Percentiles rank a stretch among this genome's conserved stretches.
phyloP scores from a whole-genome alignment of 441 rosid genomes.

The Populus hybrid region DNA sequence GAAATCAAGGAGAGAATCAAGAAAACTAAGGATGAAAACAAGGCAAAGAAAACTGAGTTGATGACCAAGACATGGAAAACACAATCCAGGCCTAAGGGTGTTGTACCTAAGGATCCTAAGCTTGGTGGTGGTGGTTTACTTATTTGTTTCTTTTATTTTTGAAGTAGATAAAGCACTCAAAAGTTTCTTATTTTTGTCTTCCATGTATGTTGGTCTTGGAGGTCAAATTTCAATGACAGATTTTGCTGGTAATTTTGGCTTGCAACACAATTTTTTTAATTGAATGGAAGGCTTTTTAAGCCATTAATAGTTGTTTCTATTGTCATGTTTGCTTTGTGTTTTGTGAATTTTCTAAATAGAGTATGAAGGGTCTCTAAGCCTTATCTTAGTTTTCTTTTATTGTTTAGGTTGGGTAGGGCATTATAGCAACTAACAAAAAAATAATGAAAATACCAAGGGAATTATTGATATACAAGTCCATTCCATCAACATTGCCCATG shows the following conservation, averaged over 20 bases:
- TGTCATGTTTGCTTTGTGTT: no score
- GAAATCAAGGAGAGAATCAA: slow-evolving; percentile 77
- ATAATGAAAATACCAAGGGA: no score
- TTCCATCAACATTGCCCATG: no score
- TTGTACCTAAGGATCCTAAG: slow-evolving; percentile 22
- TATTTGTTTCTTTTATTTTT: neutral
- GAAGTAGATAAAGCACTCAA: neutral
- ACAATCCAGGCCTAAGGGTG: slow-evolving; percentile 45
- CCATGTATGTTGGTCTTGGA: neutral
- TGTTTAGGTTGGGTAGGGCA: no score
- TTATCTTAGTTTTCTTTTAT: no score
- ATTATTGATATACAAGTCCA: no score
- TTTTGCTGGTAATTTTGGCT: neutral
- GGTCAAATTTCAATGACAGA: neutral
- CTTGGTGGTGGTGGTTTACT: slow-evolving; percentile 25
- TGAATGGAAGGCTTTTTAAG: neutral
- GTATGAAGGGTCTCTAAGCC: no score
- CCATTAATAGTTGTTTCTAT: neutral
- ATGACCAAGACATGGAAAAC: slow-evolving; percentile 52
- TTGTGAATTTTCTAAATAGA: neutral
- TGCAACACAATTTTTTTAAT: no score
- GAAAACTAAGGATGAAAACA: slow-evolving; percentile 83
- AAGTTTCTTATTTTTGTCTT: no score
- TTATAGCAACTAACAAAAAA: no score
- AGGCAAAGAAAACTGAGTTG: slow-evolving; percentile 67